Evolutionary conservation across 2,329 filamentous ascomycete genomes (phyloP).

Genomic region (Neophaeococcomyces mojaviensis): DNA sequence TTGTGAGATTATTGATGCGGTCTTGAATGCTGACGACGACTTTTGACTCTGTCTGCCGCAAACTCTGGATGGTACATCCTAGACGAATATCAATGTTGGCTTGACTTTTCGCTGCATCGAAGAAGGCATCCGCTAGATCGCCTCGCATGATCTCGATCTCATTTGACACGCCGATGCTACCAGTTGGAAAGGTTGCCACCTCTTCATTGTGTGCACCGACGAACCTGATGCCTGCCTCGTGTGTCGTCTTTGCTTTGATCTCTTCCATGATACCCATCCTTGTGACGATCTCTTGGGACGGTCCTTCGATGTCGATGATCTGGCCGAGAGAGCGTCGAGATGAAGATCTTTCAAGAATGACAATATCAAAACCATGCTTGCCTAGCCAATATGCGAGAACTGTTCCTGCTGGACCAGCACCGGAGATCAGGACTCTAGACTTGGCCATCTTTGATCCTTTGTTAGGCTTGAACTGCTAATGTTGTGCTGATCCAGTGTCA

Average conservation of each 20-base stretch:
- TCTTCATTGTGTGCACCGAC: slow-evolving; percentile 39
- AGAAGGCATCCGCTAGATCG: slow-evolving; percentile 45
- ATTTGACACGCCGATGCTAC: slow-evolving; percentile 23
- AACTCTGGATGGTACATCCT: not conserved
- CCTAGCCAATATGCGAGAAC: slow-evolving; percentile 4
- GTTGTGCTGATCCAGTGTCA: too few relatives aligned
- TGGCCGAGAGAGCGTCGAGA: slow-evolving; percentile 41
- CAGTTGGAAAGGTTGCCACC: slow-evolving; percentile 17
- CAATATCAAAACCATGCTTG: slow-evolving; percentile 5
- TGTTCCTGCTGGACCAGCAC: slow-evolving; percentile 5
- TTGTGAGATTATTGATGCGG: not conserved
- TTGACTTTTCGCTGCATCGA: slow-evolving; percentile 30
- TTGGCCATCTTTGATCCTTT: not conserved
- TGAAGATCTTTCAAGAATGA: slow-evolving; percentile 30
- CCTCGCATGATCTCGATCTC: slow-evolving; percentile 57
- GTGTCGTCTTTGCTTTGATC: slow-evolving; percentile 33
- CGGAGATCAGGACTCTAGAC: not conserved
- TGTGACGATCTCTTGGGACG: slow-evolving; percentile 44
- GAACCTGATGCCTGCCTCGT: slow-evolving; percentile 31
- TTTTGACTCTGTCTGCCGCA: not conserved
- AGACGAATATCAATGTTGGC: not conserved
- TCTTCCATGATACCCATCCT: slow-evolving; percentile 45
- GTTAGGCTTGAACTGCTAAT: too few relatives aligned
- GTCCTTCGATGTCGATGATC: slow-evolving; percentile 48
- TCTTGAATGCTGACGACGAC: not conserved